A percentile compares a stretch with the other conserved stretches of the same genome.
Evolutionary conservation across 805 yeast genomes (phyloP).

Genomic region (Osmozyma mogii): DNA sequence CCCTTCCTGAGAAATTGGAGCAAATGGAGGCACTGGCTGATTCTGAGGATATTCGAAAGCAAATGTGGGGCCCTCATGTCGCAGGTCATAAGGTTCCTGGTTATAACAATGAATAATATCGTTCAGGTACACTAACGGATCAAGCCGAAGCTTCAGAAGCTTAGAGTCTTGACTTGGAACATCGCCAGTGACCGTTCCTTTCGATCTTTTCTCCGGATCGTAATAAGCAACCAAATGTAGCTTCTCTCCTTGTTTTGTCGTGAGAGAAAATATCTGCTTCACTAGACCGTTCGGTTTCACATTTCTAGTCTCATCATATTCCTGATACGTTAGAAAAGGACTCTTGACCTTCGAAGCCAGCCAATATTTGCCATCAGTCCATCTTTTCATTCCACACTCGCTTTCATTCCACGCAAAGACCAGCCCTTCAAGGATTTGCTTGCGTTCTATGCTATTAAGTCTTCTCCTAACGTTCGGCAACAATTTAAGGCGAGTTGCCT

Average conservation of each 20-base stretch:
- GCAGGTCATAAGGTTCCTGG: too few species aligned
- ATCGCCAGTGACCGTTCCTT: conserved; percentile 11
- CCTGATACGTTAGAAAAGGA: conserved; percentile 53
- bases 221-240: conserved; percentile 55
- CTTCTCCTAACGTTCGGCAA: conserved; percentile 56
- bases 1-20: too few species aligned
- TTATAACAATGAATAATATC: too few species aligned
- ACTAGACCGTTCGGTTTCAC: conserved; percentile 44
- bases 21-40: too few species aligned
- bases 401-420: conserved; percentile 68
- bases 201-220: conserved; percentile 5
- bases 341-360: conserved; percentile 64
- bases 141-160: conserved; percentile 14
- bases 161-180: conserved; percentile 20
- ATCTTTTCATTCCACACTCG: conserved; percentile 62
- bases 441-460: conserved; percentile 48
- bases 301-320: conserved; percentile 37
- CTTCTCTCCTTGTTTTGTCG: conserved; percentile 44
- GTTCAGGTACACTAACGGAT: too few species aligned
- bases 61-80: too few species aligned
- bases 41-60: too few species aligned
- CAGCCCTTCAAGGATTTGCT: conserved; percentile 47
- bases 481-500: conserved; percentile 51
- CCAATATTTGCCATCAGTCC: conserved; percentile 78
- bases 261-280: conserved; percentile 57